These are phyloP conservation scores for Blastobotrys mokoenaii DNA, from an alignment of 805 yeast genomes.

Conservation along the genomic window DNA sequence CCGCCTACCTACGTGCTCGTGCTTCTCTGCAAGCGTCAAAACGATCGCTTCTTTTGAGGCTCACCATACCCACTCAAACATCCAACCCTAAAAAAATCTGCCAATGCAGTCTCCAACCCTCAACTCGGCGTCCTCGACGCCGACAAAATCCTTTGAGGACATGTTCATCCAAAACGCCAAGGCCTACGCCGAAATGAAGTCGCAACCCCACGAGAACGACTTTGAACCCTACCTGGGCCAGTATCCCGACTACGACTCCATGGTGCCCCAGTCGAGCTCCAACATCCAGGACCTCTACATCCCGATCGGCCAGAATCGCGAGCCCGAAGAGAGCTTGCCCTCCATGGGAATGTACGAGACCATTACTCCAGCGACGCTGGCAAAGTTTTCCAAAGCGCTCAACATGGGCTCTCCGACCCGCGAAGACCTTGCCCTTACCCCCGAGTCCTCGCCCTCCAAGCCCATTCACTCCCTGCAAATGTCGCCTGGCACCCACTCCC, in stretches of 20 bases:
- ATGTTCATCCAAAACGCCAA: constrained; percentile 5
- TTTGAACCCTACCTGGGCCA: constrained; percentile 39
- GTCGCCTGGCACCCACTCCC: not conserved
- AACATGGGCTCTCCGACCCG: constrained; percentile 4
- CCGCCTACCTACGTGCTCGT: too few relatives aligned
- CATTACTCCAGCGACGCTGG: constrained; percentile 17
- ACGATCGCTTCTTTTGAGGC: too few relatives aligned
- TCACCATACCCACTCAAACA: not conserved
- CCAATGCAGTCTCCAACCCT: constrained; percentile 1
- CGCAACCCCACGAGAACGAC: constrained; percentile 46
- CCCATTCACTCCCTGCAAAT: not conserved
- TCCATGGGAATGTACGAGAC: constrained; percentile 2
- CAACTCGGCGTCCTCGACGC: not conserved
- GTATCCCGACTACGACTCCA: constrained; percentile 37
- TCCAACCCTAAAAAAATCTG: constrained; percentile 1
- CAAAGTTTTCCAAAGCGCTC: constrained; percentile 18
- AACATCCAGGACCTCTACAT: constrained; percentile 54
- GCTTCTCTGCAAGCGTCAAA: too few relatives aligned
- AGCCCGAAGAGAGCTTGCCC: not conserved
- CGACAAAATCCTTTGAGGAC: constrained; percentile 6
- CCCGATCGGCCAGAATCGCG: constrained; percentile 2
- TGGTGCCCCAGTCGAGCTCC: constrained; percentile 47
- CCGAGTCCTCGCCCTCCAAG: not conserved
- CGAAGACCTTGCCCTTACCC: not conserved
- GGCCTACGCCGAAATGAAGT: constrained; percentile 6